These are phyloP conservation scores for Boletales sp. DNA, from an alignment of 768 basidiomycete genomes.

Conservation along the genomic window DNA sequence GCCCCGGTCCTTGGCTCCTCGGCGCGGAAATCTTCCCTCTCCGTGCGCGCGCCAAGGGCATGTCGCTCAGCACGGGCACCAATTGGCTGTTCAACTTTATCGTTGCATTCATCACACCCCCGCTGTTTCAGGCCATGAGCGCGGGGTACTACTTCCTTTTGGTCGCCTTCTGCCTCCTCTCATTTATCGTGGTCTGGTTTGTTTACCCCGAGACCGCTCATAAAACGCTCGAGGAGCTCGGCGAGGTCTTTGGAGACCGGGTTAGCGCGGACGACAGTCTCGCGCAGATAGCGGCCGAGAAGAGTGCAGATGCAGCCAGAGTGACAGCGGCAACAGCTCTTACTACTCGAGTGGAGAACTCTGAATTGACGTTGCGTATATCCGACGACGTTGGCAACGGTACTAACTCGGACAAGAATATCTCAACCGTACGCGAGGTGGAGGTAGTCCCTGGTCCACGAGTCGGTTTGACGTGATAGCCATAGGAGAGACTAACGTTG, in stretches of 20 bases:
- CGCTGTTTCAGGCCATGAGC: constrained; percentile 48
- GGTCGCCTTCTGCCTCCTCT: constrained; percentile 43
- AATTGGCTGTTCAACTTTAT: constrained; percentile 36
- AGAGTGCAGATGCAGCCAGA: constrained; percentile 10
- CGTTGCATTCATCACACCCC: constrained; percentile 51
- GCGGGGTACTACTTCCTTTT: constrained; percentile 53
- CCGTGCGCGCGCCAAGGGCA: constrained; percentile 37
- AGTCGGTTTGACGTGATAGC: constrained; percentile 2
- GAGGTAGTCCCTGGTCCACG: constrained; percentile 12
- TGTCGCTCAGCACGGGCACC: constrained; percentile 34
- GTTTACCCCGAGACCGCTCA: constrained; percentile 49
- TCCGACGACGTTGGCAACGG: constrained; percentile 15
- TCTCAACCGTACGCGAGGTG: constrained; percentile 9
- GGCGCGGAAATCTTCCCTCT: constrained; percentile 49
- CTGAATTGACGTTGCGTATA: constrained; percentile 23
- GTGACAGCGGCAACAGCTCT: constrained; percentile 13
- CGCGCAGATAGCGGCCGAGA: constrained; percentile 13
- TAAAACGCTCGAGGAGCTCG: constrained; percentile 47
- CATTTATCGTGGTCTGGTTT: constrained; percentile 43
- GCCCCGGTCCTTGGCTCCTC: constrained; percentile 52
- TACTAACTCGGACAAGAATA: constrained; percentile 16
- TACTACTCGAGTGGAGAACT: constrained; percentile 15
- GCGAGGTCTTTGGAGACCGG: constrained; percentile 45
- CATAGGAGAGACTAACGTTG: not conserved
- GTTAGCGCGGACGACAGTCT: constrained; percentile 21